Evolutionary conservation across 2,329 filamentous ascomycete genomes (phyloP).

Genomic region (Ploettnerulaceae sp.): DNA sequence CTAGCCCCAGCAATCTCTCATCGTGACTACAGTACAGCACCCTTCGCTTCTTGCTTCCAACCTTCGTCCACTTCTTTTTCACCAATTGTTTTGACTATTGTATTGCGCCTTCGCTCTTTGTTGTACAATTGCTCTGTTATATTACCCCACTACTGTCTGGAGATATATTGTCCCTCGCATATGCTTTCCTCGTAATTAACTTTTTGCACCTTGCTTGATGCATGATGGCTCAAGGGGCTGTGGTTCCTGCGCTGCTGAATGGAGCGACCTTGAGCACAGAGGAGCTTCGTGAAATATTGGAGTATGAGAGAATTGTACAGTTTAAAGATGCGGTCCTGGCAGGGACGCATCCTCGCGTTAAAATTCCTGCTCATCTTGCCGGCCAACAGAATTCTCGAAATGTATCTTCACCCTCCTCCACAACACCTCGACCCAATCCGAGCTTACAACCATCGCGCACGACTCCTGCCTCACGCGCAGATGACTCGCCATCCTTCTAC

Average conservation of each 20-base stretch:
- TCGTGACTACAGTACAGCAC: neutral
- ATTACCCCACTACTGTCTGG: neutral
- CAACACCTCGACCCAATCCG: slow-evolving; percentile 24
- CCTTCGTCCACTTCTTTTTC: neutral
- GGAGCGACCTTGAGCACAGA: slow-evolving; percentile 39
- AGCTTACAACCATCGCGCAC: slow-evolving; percentile 16
- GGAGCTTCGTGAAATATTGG: slow-evolving; percentile 53
- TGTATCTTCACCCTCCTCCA: slow-evolving; percentile 23
- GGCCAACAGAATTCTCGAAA: slow-evolving; percentile 27
- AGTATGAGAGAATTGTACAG: slow-evolving; percentile 75
- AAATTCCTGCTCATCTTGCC: slow-evolving; percentile 43
- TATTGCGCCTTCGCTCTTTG: slow-evolving; percentile 1
- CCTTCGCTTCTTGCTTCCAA: neutral
- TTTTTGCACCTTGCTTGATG: slow-evolving; percentile 12
- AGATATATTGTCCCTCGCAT: slow-evolving; percentile 11
- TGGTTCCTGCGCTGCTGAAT: slow-evolving; percentile 32
- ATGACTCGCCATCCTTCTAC: slow-evolving; percentile 25
- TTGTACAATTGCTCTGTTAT: slow-evolving; percentile 1
- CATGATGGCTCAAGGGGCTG: slow-evolving; percentile 36
- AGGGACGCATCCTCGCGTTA: slow-evolving; percentile 65
- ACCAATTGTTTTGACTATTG: neutral
- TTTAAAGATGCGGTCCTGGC: slow-evolving; percentile 78
- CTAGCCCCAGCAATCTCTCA: too few species aligned
- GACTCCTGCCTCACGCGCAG: slow-evolving; percentile 14
- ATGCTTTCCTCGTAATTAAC: slow-evolving; percentile 20